phyloP scores from a whole-genome alignment of 108 stramenopile species.

The Fragilariopsis cylindrus region DNA sequence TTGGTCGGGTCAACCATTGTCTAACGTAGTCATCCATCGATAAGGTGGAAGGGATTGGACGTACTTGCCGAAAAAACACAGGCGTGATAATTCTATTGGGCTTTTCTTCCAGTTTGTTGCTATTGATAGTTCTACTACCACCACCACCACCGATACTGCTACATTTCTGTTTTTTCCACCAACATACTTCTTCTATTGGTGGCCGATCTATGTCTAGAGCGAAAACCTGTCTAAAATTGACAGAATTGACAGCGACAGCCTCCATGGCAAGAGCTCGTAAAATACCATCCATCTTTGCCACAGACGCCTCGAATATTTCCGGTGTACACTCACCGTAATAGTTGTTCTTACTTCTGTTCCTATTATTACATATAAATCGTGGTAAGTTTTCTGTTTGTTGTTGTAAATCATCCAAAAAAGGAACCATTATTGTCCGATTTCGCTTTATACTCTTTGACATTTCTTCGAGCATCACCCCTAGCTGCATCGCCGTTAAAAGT shows the following conservation, averaged over 20 bases:
- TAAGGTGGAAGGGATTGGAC: slow-evolving; percentile 5
- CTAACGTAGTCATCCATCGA: slow-evolving; percentile 44
- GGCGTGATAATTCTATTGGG: background rate
- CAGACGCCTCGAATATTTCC: background rate
- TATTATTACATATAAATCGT: background rate
- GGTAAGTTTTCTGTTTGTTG: slow-evolving; percentile 8
- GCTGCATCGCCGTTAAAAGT: slow-evolving; percentile 38
- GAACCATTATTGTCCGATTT: background rate
- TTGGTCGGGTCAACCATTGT: slow-evolving; percentile 36
- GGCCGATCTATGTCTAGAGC: slow-evolving; percentile 25
- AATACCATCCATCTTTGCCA: slow-evolving; percentile 33
- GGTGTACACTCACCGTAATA: background rate
- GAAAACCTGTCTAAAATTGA: slow-evolving; percentile 41
- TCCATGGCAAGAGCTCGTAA: slow-evolving; percentile 54
- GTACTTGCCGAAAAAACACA: slow-evolving; percentile 17
- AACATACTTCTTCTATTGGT: slow-evolving; percentile 3
- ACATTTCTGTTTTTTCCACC: slow-evolving; percentile 15
- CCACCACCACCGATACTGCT: too few relatives aligned
- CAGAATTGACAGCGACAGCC: slow-evolving; percentile 47
- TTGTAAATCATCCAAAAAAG: slow-evolving; percentile 3
- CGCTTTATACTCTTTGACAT: background rate
- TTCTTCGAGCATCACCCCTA: slow-evolving; percentile 17
- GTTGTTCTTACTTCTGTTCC: too few relatives aligned
- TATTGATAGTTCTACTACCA: too few relatives aligned
- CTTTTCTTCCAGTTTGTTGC: background rate